Percentiles rank a stretch among this genome's conserved stretches.
Evolutionary conservation across 164 flowering plant genomes (phyloP).

Genomic region (Tinospora cordifolia): DNA sequence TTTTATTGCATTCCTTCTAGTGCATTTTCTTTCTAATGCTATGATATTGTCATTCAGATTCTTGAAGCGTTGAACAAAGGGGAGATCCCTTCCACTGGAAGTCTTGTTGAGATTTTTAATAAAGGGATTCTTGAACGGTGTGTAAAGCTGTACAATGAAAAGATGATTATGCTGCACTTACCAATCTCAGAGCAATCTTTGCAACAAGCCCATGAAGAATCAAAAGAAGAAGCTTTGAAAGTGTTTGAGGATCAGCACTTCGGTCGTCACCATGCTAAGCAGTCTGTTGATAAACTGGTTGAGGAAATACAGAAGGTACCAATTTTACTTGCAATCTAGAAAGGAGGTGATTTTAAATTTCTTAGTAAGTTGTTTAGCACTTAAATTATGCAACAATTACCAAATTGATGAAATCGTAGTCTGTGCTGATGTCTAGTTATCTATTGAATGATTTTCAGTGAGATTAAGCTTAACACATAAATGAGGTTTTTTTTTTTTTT

Average conservation of each 20-base stretch:
- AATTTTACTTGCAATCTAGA: neutral
- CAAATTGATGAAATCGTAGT: neutral
- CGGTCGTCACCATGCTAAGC: slow-evolving; percentile 89
- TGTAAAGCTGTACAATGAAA: slow-evolving; percentile 64
- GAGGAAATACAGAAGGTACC: slow-evolving; percentile 68
- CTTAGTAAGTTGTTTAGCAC: neutral
- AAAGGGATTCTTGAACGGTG: slow-evolving; percentile 88
- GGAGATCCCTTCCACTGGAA: slow-evolving; percentile 98
- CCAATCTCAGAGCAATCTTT: slow-evolving; percentile 60
- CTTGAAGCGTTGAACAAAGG: slow-evolving; percentile 98
- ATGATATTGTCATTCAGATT: slow-evolving; percentile 43
- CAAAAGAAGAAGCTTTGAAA: slow-evolving; percentile 47
- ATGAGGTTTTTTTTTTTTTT: neutral
- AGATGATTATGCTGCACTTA: slow-evolving; percentile 47
- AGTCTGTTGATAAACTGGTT: slow-evolving; percentile 54
- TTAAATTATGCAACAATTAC: neutral
- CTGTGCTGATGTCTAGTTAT: too few species aligned
- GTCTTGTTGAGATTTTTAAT: slow-evolving; percentile 94
- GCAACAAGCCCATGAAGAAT: slow-evolving; percentile 43
- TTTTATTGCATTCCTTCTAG: neutral
- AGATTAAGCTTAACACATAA: neutral
- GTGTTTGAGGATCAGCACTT: slow-evolving; percentile 85
- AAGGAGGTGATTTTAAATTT: slow-evolving; percentile 1
- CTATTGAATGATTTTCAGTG: neutral
- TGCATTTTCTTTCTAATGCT: neutral